Conservation (phyloP, 306 rosid genomes). For the Sicyos baderoa region DNA sequence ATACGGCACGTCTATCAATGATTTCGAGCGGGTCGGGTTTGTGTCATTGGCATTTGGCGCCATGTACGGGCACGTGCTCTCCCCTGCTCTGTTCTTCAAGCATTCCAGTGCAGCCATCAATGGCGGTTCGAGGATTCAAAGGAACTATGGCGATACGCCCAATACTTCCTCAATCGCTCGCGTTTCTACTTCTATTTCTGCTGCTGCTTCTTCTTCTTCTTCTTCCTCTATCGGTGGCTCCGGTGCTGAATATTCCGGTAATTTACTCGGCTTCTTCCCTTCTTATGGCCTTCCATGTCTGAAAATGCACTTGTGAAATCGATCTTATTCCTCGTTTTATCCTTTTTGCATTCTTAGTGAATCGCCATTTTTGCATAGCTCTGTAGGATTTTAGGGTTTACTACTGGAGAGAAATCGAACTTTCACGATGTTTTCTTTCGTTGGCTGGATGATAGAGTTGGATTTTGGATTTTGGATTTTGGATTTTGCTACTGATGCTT, state of each 20-base stretch:
- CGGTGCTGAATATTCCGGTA: conserved; percentile 55
- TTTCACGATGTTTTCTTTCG: background rate
- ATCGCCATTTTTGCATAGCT: background rate
- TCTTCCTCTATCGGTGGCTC: conserved; percentile 52
- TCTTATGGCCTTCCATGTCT: background rate
- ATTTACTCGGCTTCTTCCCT: background rate
- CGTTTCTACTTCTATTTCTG: conserved; percentile 24
- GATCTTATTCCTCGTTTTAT: background rate
- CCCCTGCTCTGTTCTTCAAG: conserved; percentile 19
- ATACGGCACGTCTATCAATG: background rate
- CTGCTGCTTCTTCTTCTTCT: conserved; percentile 46
- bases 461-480: background rate
- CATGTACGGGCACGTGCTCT: conserved; percentile 20
- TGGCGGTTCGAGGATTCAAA: conserved; percentile 20
- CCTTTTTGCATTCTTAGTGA: background rate
- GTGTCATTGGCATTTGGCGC: background rate
- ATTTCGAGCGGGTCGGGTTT: background rate
- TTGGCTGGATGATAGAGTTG: background rate
- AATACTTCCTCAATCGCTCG: background rate
- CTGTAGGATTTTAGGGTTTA: background rate
- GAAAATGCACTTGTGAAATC: background rate
- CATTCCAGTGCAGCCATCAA: conserved; percentile 10
- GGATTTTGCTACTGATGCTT: background rate
- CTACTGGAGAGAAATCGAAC: background rate
- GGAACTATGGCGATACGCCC: conserved; percentile 13